Percentiles rank a stretch among this genome's conserved stretches.
Evolutionary conservation across 169 alveolate species (phyloP).

Genomic region (Plasmodium adleri): DNA sequence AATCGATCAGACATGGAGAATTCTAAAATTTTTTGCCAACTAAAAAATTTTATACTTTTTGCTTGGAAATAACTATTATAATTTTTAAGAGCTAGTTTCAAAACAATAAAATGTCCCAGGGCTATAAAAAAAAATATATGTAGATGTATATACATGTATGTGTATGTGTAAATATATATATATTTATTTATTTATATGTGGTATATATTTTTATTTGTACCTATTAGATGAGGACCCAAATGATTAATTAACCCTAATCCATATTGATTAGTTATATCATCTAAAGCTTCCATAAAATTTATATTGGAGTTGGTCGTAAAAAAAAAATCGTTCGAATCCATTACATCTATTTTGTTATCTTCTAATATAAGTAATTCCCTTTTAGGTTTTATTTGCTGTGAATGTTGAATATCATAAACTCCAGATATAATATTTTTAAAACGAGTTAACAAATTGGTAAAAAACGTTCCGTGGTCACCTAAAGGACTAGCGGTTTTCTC

Average conservation of each 20-base stretch:
- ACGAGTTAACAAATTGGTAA: background rate
- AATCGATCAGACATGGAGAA: too few relatives aligned
- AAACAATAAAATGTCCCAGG: too few relatives aligned
- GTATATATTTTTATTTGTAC: background rate
- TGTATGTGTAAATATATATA: too few relatives aligned
- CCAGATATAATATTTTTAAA: too few relatives aligned
- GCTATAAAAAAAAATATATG: too few relatives aligned
- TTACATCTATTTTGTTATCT: background rate
- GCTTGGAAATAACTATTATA: too few relatives aligned
- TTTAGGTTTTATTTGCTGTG: background rate
- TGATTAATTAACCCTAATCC: background rate
- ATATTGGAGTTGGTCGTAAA: background rate
- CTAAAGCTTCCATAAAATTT: slow-evolving; percentile 3
- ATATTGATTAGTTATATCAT: slow-evolving; percentile 14
- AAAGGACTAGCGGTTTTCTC: background rate
- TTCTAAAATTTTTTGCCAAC: too few relatives aligned
- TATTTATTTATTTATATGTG: too few relatives aligned
- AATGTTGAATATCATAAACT: background rate
- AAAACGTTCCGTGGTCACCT: background rate
- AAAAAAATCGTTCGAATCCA: slow-evolving; percentile 12
- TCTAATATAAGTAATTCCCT: background rate
- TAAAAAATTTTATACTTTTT: too few relatives aligned
- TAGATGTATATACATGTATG: too few relatives aligned
- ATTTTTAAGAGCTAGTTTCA: too few relatives aligned
- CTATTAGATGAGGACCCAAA: slow-evolving; percentile 24